These are phyloP conservation scores for Aspergillus tamarii DNA, from an alignment of 2,329 filamentous ascomycete genomes.

Conservation along the genomic window DNA sequence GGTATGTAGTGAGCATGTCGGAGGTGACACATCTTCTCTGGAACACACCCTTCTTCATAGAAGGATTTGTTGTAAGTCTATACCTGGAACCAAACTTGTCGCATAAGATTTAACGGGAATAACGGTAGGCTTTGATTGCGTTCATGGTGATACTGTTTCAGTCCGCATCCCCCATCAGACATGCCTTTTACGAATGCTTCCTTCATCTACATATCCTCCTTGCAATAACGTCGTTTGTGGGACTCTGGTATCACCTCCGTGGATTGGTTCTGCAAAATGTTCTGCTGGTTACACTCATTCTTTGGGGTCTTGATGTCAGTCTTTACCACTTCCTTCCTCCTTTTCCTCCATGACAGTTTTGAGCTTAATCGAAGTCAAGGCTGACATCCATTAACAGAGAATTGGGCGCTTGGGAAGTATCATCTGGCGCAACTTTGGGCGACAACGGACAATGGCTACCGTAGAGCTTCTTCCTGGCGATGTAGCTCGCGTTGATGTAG, in stretches of 20 bases:
- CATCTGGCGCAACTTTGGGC: slow-evolving; percentile 55
- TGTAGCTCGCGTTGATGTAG: slow-evolving; percentile 52
- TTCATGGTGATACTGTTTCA: slow-evolving; percentile 45
- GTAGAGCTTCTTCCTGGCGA: slow-evolving; percentile 60
- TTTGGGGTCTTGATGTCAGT: slow-evolving; percentile 39
- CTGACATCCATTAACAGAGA: slow-evolving; percentile 37
- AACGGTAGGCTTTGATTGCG: slow-evolving; percentile 40
- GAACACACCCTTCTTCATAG: slow-evolving; percentile 33
- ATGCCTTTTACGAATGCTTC: slow-evolving; percentile 50
- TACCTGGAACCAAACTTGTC: slow-evolving; percentile 44
- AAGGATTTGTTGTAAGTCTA: slow-evolving; percentile 43
- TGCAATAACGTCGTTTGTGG: slow-evolving; percentile 44
- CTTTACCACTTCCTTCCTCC: not conserved
- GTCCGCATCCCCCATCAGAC: slow-evolving; percentile 45
- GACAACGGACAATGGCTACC: slow-evolving; percentile 52
- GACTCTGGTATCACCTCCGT: slow-evolving; percentile 40
- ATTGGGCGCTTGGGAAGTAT: slow-evolving; percentile 51
- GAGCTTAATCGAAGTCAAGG: slow-evolving; percentile 17
- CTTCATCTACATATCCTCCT: slow-evolving; percentile 46
- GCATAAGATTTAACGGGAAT: slow-evolving; percentile 48
- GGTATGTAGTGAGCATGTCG: slow-evolving; percentile 55
- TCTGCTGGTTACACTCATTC: slow-evolving; percentile 34
- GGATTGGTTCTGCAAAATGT: slow-evolving; percentile 34
- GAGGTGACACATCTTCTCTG: slow-evolving; percentile 30
- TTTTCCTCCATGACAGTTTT: slow-evolving; percentile 20